Evolutionary conservation across 495 filamentous ascomycete genomes (phyloP), one percentile per base, ranked within the genome.

Genomic region (Annulohypoxylon nitens): DNA sequence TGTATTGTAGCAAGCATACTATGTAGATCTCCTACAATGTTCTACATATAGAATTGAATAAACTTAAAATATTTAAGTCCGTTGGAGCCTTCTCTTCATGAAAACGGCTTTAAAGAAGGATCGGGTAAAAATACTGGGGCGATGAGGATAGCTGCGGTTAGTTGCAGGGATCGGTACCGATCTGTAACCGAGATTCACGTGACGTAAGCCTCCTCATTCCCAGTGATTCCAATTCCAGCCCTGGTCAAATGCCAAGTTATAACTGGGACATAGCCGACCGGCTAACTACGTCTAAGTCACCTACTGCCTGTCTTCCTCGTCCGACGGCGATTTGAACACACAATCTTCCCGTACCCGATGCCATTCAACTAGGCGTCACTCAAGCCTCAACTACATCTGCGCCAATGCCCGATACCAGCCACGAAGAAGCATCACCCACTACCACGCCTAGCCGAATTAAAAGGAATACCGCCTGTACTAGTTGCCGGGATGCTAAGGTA

Each of bases 401-500:
- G 23, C 64, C 72, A 69, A 78, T 78, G 76, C 63, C 76, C 62
- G 66, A 77, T 58, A 73, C 60, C 18, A 60, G 43, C 59, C 71
- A 67, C 62, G 76, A 77, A 50, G 76, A 77, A 50, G n/a, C 55
- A 61, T 64, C 71, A 33, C 62, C 61, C 33, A 60, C 72, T 58
- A 57, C 36, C 30, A 14, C 67, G 23, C 62, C 67, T 14, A 51
- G 71, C 63, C 76, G 81, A 37, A 82, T 83, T 54, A 78, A 82
- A 67, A 76, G 82, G 51, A 83, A 83, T 58, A 81, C 82, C 9
- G 82, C 82, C 18, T 83, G 82, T 61, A 80, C 81, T 41, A 76
- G 79, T 41, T 83, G 82, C 68, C 79, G 82, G 16, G 82, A 83
- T 73, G 80, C 82, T 18, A 83, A 83, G 75, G 81, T 82, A 67